Evolutionary conservation across 176 grass and related monocot genomes (phyloP), one percentile per base, ranked within the genome.

Genomic region (Hyparrhenia diplandra): DNA sequence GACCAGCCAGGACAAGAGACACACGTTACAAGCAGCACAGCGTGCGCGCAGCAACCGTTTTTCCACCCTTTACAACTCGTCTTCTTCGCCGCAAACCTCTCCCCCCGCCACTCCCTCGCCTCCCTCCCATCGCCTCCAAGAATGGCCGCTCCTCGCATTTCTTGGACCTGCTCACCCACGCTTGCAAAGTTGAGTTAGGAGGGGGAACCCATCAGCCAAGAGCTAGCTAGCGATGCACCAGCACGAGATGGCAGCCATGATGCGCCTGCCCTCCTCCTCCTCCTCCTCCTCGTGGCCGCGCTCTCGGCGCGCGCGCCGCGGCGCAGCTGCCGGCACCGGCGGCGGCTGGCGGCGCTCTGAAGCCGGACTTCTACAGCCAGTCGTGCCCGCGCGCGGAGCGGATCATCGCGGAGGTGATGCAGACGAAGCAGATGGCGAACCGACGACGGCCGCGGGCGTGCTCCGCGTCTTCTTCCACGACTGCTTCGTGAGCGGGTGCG

Each of bases 381-480:
- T 81, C 87, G 39, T 96, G 93, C 79, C 93, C 93, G 3, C 79
- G 85, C 43, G 85, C 81, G 20, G 87, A 96, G 88, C 75, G 78
- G 75, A 92, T 96, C 76, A 47, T 96, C 37, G 91, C 93, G 16
- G 90, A 92, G 76, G 88, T 87, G 13, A 43, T 96, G 20, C 86
- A 87, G 72, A 61, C 66, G 71, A 96, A 96, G 76, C 93, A 96
- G 87, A 82, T 86, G 68, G 39, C 58, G 27, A 92, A 84, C 85
- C 93, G 37, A 96, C 93, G n/a, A 96, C 93, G 6, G 93, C 93
- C 0, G 93, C 93, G 5, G 93, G 82, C 5, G 81, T 91, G 46
- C 93, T 96, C 59, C 93, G 93, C 35, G 71, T 96, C 76, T 96
- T 96, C 82, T 96, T 96, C 85, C 90, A 96, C 75, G 93, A 96